Evolutionary conservation across 2,329 filamentous ascomycete genomes (phyloP).

Genomic region (Berkeleyomyces rouxiae): DNA sequence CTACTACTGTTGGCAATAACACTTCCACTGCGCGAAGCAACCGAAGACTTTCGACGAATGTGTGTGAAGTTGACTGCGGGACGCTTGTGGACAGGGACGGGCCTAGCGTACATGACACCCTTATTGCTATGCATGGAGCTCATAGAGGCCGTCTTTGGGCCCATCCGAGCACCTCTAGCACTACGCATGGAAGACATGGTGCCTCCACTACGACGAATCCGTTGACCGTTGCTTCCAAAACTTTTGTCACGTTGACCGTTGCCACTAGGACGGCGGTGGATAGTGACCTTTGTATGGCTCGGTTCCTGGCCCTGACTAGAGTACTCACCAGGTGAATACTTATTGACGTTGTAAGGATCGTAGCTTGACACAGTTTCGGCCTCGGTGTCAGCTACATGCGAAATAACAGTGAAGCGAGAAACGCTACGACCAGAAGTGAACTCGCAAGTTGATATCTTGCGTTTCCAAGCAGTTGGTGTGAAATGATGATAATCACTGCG

Average conservation of each 20-base stretch:
- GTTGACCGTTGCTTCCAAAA: neutral
- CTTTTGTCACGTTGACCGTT: slow-evolving; percentile 16
- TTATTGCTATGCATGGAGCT: slow-evolving; percentile 32
- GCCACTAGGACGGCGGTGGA: slow-evolving; percentile 30
- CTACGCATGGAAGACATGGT: slow-evolving; percentile 11
- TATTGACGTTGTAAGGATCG: slow-evolving; percentile 64
- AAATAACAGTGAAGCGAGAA: slow-evolving; percentile 49
- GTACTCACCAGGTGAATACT: neutral
- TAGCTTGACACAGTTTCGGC: slow-evolving; percentile 47
- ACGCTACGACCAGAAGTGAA: slow-evolving; percentile 38
- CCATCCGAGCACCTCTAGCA: neutral
- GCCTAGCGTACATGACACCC: slow-evolving; percentile 6
- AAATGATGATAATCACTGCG: slow-evolving; percentile 83
- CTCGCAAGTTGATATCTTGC: slow-evolving; percentile 43
- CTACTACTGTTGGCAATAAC: neutral
- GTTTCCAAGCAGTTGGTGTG: slow-evolving; percentile 38
- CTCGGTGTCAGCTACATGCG: slow-evolving; percentile 38
- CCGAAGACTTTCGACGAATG: slow-evolving; percentile 19
- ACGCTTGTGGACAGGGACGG: slow-evolving; percentile 30
- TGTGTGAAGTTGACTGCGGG: slow-evolving; percentile 36
- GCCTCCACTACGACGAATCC: slow-evolving; percentile 4
- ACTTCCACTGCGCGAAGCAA: neutral
- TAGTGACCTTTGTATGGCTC: slow-evolving; percentile 49
- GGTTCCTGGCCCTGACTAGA: slow-evolving; percentile 22
- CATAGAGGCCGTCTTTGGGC: slow-evolving; percentile 22